Base-by-base conservation (phyloP, 2,329 filamentous ascomycete species). In the Aspergillus sp. region DNA sequence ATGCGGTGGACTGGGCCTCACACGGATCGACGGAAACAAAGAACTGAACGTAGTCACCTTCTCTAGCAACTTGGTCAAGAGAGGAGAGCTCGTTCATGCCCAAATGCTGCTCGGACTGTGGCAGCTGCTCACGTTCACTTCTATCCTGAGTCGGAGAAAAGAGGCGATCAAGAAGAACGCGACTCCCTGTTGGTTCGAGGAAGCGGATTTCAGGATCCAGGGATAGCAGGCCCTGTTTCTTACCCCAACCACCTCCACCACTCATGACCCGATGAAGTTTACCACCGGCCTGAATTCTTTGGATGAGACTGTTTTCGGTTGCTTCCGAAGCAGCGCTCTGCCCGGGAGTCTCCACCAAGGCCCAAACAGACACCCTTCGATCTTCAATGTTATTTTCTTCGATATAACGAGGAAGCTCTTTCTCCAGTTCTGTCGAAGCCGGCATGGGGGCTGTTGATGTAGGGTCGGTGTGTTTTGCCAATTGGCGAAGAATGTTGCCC, bases 231-330 rank as follows among this genome's bases (percentile, higher is more conserved):
- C 73, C 73, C 49, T 73, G 70, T 55, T 75, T 75, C 58, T 75
- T 75, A n/a, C 73, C 73, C 73, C 73, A 75, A 53, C 73, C 73
- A 38, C 73, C 73, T 33, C 73, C 73, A 14, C 73, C 73, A 32
- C 73, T 74, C 62, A 75, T 67, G 22, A 75, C 71, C 44, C 69
- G 71, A 53, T 74, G 71, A 38, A 75, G 61, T 53, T 68, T 71
- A 36, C 69, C 69, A 13, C 73, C 71, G 16, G 57, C 57, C 4
- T 54, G 56, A 30, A 75, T 59, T 11, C 65, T 62, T 11, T 60
- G 41, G 32, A 55, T 51, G 30, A 73, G 46, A 47, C 61, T 51
- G 41, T 63, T 57, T 19, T 59, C 60, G 7, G 60, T 48, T 20
- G 57, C 36, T 43, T 48, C 51, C 44, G 26, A 44, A 45, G 45